phyloP scores from a whole-genome alignment of 441 rosid genomes.

The Biscutella laevigata region DNA sequence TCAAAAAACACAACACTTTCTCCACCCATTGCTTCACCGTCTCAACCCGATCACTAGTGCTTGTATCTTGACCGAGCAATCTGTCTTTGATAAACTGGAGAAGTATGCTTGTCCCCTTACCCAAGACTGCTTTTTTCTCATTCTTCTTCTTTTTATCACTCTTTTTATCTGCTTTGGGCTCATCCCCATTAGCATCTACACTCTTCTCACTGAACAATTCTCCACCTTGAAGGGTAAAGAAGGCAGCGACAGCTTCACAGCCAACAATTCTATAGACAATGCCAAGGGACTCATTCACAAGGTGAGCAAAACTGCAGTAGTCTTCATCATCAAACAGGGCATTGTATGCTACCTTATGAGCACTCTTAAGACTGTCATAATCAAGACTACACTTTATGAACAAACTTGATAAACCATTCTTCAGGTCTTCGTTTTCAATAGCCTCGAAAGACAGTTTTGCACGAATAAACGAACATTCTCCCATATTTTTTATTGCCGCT shows the following conservation, averaged over 20 bases:
- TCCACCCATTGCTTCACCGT: constrained; percentile 37
- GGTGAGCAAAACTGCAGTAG: constrained; percentile 36
- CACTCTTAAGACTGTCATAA: constrained; percentile 25
- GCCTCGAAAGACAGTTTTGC: constrained; percentile 35
- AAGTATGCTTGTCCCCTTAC: constrained; percentile 63
- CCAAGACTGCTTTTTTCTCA: constrained; percentile 57
- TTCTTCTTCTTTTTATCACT: constrained; percentile 39
- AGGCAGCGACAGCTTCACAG: constrained; percentile 62
- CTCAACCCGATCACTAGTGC: constrained; percentile 26
- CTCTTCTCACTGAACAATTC: constrained; percentile 33
- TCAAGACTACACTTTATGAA: constrained; percentile 25
- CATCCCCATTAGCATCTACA: constrained; percentile 28
- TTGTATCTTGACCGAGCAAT: constrained; percentile 32
- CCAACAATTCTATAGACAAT: constrained; percentile 44
- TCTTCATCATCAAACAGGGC: constrained; percentile 26
- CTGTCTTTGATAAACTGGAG: constrained; percentile 61
- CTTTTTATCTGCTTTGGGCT: constrained; percentile 35
- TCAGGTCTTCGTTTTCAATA: constrained; percentile 33
- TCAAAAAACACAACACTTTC: constrained; percentile 36
- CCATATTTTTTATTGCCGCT: constrained; percentile 33
- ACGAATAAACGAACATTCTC: constrained; percentile 44
- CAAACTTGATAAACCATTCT: constrained; percentile 21
- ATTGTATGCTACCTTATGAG: constrained; percentile 25
- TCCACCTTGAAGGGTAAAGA: constrained; percentile 48
- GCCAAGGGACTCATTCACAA: constrained; percentile 36